phyloP scores from a whole-genome alignment of 805 yeast genomes.

The Ogataea ramenticola region DNA sequence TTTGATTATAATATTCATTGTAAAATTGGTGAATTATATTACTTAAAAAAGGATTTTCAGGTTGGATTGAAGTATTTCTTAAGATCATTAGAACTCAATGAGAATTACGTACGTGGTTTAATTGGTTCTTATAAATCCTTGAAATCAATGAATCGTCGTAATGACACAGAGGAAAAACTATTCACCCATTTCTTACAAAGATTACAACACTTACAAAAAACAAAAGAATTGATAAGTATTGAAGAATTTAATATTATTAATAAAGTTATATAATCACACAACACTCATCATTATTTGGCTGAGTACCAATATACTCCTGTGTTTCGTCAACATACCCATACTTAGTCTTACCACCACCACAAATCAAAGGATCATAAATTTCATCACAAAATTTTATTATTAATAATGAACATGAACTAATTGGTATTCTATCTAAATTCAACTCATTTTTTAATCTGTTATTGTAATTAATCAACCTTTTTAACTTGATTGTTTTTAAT shows the following conservation, averaged over 20 bases:
- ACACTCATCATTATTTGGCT: conserved; percentile 7
- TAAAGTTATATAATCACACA: conserved; percentile 22
- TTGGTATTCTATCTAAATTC: conserved; percentile 50
- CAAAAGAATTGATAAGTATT: background rate
- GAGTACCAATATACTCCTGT: too few species aligned
- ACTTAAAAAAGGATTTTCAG: conserved; percentile 9
- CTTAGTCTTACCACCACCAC: too few species aligned
- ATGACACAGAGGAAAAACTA: background rate
- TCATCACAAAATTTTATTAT: conserved; percentile 36
- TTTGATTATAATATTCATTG: conserved; percentile 61
- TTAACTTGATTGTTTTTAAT: conserved; percentile 42
- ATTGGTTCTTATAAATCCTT: conserved; percentile 44
- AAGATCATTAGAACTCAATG: conserved; percentile 73
- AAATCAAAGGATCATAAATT: conserved; percentile 34
- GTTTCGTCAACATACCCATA: too few species aligned
- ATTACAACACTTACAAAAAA: background rate
- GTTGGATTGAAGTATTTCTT: conserved; percentile 41
- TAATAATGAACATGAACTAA: conserved; percentile 51
- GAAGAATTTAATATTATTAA: background rate
- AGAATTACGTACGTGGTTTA: conserved; percentile 68
- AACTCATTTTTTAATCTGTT: conserved; percentile 43
- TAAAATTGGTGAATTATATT: conserved; percentile 50
- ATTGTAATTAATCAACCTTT: conserved; percentile 53
- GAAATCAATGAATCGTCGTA: background rate
- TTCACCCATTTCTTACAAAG: background rate